phyloP scores from a whole-genome alignment of 116 monocot genomes.

The Iris pallida region DNA sequence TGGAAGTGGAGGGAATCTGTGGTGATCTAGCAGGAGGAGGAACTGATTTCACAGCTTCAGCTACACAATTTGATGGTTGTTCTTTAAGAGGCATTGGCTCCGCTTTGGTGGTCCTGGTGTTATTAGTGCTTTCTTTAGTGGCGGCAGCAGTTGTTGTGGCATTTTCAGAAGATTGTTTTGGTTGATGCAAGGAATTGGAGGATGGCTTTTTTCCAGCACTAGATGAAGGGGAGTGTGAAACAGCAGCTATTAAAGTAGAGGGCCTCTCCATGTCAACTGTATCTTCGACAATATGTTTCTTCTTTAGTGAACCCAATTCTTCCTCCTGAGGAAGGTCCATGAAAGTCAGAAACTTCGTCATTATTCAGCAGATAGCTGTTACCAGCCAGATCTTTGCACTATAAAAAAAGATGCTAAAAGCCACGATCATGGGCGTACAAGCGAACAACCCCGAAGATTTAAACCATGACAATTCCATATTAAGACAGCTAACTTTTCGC shows the following conservation, averaged over 20 bases:
- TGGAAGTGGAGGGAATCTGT: constrained; percentile 19
- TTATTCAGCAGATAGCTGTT: constrained; percentile 21
- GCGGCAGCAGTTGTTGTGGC: constrained; percentile 12
- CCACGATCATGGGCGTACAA: too few relatives aligned
- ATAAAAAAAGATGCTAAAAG: too few relatives aligned
- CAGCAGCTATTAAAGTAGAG: constrained; percentile 12
- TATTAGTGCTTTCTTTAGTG: background rate
- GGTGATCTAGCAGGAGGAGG: constrained; percentile 13
- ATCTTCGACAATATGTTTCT: constrained; percentile 33
- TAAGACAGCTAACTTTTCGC: too few relatives aligned
- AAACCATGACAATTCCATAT: too few relatives aligned
- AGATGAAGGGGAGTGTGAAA: constrained; percentile 24
- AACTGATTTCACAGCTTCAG: constrained; percentile 11
- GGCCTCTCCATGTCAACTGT: constrained; percentile 21
- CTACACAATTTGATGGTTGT: constrained; percentile 12
- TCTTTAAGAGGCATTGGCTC: constrained; percentile 18
- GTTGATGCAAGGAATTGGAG: constrained; percentile 17
- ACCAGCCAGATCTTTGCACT: constrained; percentile 11
- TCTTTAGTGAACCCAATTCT: constrained; percentile 19
- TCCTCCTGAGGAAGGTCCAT: constrained; percentile 15
- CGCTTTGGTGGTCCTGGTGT: background rate
- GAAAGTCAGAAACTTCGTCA: constrained; percentile 19
- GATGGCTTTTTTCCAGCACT: constrained; percentile 24
- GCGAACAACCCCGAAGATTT: too few relatives aligned
- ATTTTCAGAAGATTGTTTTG: constrained; percentile 24